Evolutionary conservation across 768 basidiomycete genomes (phyloP).

Genomic region (Mycena olivaceomarginata): DNA sequence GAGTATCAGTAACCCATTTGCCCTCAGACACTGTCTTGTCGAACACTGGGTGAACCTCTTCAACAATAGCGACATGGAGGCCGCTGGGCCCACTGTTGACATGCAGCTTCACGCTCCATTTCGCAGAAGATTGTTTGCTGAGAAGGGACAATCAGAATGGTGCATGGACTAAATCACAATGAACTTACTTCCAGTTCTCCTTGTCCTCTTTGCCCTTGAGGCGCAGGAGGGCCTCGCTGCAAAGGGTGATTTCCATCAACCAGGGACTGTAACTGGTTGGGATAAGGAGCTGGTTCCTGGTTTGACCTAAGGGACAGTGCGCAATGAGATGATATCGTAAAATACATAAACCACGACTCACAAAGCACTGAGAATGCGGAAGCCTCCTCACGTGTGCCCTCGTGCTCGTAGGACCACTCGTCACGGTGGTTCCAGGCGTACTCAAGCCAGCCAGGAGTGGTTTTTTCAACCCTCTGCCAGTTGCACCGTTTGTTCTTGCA

Average conservation of each 20-base stretch:
- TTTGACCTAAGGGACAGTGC: slow-evolving; percentile 23
- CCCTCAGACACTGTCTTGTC: slow-evolving; percentile 23
- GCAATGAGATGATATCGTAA: background rate
- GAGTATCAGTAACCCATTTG: slow-evolving; percentile 31
- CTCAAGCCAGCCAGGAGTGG: slow-evolving; percentile 15
- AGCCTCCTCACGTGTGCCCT: slow-evolving; percentile 19
- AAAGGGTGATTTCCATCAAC: slow-evolving; percentile 31
- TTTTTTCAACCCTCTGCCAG: slow-evolving; percentile 18
- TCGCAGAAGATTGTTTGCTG: slow-evolving; percentile 35
- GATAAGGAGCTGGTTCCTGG: slow-evolving; percentile 36
- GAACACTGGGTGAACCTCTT: slow-evolving; percentile 27
- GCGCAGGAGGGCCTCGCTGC: slow-evolving; percentile 32
- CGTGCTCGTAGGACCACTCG: slow-evolving; percentile 36
- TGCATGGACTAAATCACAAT: background rate
- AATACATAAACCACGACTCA: slow-evolving; percentile 1
- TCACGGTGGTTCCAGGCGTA: slow-evolving; percentile 37
- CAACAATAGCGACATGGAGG: slow-evolving; percentile 29
- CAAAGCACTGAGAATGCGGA: slow-evolving; percentile 18
- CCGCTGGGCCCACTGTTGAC: slow-evolving; percentile 15
- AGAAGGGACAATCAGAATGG: background rate
- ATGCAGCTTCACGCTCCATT: slow-evolving; percentile 30
- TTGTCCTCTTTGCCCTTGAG: slow-evolving; percentile 7
- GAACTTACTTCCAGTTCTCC: slow-evolving; percentile 26
- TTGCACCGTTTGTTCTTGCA: slow-evolving; percentile 24
- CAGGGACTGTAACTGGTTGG: slow-evolving; percentile 31